Base-by-base conservation (phyloP, 164 flowering plant genomes). In the Buxus sempervirens region DNA sequence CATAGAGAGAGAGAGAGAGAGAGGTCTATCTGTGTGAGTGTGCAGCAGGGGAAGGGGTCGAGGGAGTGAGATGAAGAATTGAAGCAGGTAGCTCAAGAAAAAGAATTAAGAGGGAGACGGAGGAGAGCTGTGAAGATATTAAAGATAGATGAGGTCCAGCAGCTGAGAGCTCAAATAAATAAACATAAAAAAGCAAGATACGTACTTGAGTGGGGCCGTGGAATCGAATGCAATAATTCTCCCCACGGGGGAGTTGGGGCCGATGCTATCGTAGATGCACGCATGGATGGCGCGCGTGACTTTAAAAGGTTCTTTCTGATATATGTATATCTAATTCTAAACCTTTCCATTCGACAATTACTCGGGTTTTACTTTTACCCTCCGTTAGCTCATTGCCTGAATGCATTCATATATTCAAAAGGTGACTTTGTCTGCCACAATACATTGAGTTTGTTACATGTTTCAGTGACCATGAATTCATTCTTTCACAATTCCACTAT, bases 151-250 rank as follows among this genome's bases (percentile, higher is more conserved):
- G 51, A 32, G 38, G 38, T 32, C 38, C 38, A 32, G 38, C 38
- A 7, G 38, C 3, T n/a, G 38, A 7, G 38, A 32, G 38, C 38
- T 32, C 25, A n/a, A 57, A 58, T 58, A 60, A 68, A 59, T 59
- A 68, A 49, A 42, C 26, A 49, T 27, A 32, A 67, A n/a, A 21
- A 38, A 20, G 54, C 25, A 56, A 32, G 38, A 7, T 32, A 3
- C 7, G 38, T 32, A 21, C 24, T 41, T 63, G 58, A 8, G 51
- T 23, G 21, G 75, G 71, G 73, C 53, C 69, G 70, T 59, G 74
- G 75, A 75, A 79, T 76, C 78, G 58, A 36, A 62, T 60, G 75
- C 75, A 80, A 80, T 80, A 72, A 80, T 80, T 77, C 76, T 67
- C 68, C 70, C 80, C 80, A 80, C 80, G 82, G 69, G 80, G 80